Evolutionary conservation across 805 yeast species (phyloP).

Genomic region (Saccharomycopsis guyanensis): DNA sequence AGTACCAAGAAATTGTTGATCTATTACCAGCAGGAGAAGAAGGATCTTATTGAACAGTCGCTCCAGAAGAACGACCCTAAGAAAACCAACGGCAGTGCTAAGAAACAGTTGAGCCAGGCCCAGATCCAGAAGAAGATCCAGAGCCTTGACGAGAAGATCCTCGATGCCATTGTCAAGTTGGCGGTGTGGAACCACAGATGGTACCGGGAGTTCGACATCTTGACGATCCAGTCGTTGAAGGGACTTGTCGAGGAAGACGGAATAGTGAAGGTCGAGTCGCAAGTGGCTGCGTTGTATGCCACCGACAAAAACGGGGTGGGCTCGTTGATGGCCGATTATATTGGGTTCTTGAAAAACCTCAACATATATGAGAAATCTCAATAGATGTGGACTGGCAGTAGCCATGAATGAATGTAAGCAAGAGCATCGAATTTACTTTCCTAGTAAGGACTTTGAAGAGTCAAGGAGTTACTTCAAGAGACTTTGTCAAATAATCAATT

Average conservation of each 20-base stretch:
- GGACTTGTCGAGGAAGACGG: slow-evolving; percentile 72
- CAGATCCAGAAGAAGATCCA: slow-evolving; percentile 31
- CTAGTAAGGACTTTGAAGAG: no score
- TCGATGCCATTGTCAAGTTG: slow-evolving; percentile 66
- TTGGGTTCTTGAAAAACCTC: slow-evolving; percentile 32
- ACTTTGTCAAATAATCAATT: no score
- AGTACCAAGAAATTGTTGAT: slow-evolving; percentile 68
- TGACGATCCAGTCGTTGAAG: slow-evolving; percentile 47
- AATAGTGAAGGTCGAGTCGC: slow-evolving; percentile 63
- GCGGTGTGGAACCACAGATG: slow-evolving; percentile 98
- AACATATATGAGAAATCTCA: slow-evolving; percentile 4
- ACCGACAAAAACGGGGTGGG: slow-evolving; percentile 45
- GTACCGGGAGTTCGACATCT: slow-evolving; percentile 87
- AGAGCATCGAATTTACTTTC: no score
- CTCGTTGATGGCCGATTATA: slow-evolving; percentile 46
- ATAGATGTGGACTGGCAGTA: no score
- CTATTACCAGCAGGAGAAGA: slow-evolving; percentile 48
- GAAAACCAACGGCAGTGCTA: slow-evolving; percentile 20
- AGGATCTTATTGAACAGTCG: slow-evolving; percentile 25
- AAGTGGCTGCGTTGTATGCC: slow-evolving; percentile 60
- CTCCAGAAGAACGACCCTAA: slow-evolving; percentile 16
- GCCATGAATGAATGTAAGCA: no score
- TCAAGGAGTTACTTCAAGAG: no score
- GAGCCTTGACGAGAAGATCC: slow-evolving; percentile 38
- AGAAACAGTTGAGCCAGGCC: slow-evolving; percentile 22